A percentile compares a stretch with the other conserved stretches of the same genome.
Evolutionary conservation across 805 yeast species (phyloP).

Genomic region (Candida pseudofarinosa): DNA sequence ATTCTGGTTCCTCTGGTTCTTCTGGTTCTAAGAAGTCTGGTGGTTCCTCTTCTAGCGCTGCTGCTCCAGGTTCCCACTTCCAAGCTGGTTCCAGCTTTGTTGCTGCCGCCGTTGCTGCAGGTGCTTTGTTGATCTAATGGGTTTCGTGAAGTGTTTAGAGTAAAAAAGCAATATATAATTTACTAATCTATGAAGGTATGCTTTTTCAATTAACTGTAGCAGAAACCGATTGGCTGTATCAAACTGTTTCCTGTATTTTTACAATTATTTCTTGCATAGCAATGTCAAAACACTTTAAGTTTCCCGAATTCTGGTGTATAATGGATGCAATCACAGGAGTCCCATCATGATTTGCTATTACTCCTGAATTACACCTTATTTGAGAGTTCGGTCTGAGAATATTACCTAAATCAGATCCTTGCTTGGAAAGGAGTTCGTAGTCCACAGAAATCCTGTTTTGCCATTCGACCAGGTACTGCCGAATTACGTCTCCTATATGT

Average conservation of each 20-base stretch:
- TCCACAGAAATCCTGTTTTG: slow-evolving; percentile 5
- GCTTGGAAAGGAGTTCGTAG: slow-evolving; percentile 2
- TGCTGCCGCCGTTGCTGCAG: slow-evolving; percentile 15
- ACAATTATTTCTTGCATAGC: slow-evolving; percentile 4
- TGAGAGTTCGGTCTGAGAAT: not conserved
- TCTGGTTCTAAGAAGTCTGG: not conserved
- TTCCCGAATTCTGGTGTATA: slow-evolving; percentile 7
- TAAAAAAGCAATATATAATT: too few species aligned
- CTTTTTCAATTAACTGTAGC: not conserved
- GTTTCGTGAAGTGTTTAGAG: not conserved
- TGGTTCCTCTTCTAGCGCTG: not conserved
- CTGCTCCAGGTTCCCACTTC: slow-evolving; percentile 15
- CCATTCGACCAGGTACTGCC: slow-evolving; percentile 8
- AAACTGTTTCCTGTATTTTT: not conserved
- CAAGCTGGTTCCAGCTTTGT: slow-evolving; percentile 12
- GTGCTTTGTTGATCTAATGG: slow-evolving; percentile 16
- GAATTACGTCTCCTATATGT: not conserved
- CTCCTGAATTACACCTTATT: slow-evolving; percentile 9
- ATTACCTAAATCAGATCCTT: slow-evolving; percentile 3
- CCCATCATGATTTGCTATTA: slow-evolving; percentile 1
- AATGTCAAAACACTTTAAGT: slow-evolving; percentile 4
- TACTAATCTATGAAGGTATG: not conserved
- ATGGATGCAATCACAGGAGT: slow-evolving; percentile 16
- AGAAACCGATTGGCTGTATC: not conserved
- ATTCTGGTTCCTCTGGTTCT: not conserved